Percentiles rank a stretch among this genome's conserved stretches.
phyloP scores from a whole-genome alignment of 2,329 filamentous ascomycete species.

The Apiospora arundinis region DNA sequence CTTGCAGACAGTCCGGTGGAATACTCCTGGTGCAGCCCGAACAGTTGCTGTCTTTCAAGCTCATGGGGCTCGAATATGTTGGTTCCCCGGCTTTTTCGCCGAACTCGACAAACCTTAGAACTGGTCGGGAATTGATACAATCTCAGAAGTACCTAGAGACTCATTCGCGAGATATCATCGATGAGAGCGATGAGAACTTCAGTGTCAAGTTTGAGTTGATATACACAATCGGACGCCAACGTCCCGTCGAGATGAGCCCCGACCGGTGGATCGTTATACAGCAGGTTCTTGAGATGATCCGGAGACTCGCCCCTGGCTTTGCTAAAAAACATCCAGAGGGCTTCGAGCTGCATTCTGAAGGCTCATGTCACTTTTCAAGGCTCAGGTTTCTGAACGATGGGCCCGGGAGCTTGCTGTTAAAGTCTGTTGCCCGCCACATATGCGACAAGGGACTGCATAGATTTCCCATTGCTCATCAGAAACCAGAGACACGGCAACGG shows the following conservation, averaged over 20 bases:
- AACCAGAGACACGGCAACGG: slow-evolving; percentile 34
- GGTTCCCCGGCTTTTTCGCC: slow-evolving; percentile 38
- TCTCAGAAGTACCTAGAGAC: slow-evolving; percentile 53
- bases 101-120: slow-evolving; percentile 23
- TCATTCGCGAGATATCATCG: slow-evolving; percentile 61
- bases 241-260: slow-evolving; percentile 56
- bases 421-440: slow-evolving; percentile 37
- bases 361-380: slow-evolving; percentile 50
- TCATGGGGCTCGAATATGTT: slow-evolving; percentile 63
- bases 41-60: slow-evolving; percentile 67
- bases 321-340: slow-evolving; percentile 26
- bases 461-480: slow-evolving; percentile 35
- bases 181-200: slow-evolving; percentile 71
- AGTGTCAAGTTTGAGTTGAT: slow-evolving; percentile 66
- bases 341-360: background rate
- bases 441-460: slow-evolving; percentile 3
- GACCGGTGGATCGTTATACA: slow-evolving; percentile 64
- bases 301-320: slow-evolving; percentile 37
- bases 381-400: slow-evolving; percentile 52
- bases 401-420: slow-evolving; percentile 40
- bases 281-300: slow-evolving; percentile 54
- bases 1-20: slow-evolving; percentile 57
- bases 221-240: slow-evolving; percentile 65
- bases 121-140: slow-evolving; percentile 45
- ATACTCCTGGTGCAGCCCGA: slow-evolving; percentile 68